Conservation (phyloP, 2,329 filamentous ascomycete species). For the Talaromyces sp. region DNA sequence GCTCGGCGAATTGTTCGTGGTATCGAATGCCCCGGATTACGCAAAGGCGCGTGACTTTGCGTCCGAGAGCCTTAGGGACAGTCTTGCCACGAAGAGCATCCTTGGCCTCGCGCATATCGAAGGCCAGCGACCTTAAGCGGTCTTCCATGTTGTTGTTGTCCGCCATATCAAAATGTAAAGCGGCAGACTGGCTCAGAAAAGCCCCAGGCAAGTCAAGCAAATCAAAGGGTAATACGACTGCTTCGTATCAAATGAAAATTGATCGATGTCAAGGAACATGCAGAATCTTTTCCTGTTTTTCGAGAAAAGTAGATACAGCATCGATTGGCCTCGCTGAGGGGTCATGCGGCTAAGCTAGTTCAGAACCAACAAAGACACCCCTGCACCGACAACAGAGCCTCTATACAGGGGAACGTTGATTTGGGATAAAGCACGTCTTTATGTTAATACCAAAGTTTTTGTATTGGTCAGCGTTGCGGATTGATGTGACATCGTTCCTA, state of each 20-base stretch:
- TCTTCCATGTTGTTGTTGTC: not conserved
- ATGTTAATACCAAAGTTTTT: not conserved
- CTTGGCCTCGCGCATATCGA: not conserved
- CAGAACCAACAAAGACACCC: not conserved
- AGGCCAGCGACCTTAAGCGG: not conserved
- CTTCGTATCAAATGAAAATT: too few species aligned
- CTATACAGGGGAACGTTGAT: not conserved
- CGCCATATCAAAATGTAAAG: not conserved
- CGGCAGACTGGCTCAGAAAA: not conserved
- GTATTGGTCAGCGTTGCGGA: not conserved
- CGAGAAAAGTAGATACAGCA: not conserved
- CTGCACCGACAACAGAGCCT: not conserved
- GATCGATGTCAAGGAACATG: too few species aligned
- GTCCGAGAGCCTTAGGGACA: not conserved
- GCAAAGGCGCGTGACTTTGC: not conserved
- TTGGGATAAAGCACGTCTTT: not conserved
- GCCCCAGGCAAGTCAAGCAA: not conserved
- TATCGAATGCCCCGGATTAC: constrained; percentile 1
- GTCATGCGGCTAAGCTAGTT: not conserved
- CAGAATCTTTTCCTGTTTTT: not conserved
- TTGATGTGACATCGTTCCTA: not conserved
- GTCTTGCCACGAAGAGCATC: not conserved
- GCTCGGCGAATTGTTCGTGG: not conserved
- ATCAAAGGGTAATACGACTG: not conserved
- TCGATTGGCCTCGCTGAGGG: too few species aligned